Evolutionary conservation across 2,329 filamentous ascomycete species (phyloP).

Genomic region (Podosphaera aphanis): DNA sequence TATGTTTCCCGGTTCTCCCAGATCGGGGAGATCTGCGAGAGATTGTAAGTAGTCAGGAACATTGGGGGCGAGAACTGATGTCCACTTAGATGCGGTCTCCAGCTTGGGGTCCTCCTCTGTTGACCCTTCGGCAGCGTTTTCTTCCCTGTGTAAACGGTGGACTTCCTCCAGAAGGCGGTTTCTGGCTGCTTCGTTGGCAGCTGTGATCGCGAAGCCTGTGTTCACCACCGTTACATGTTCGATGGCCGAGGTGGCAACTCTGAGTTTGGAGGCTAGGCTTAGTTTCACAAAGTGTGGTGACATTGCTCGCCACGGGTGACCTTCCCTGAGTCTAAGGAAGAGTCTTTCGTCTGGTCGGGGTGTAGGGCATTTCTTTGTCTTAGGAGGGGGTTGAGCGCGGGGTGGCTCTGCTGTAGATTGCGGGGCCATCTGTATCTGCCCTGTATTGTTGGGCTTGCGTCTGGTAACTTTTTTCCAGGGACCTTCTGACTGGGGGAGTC

Average conservation of each 20-base stretch:
- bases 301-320: not conserved
- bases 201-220: not conserved
- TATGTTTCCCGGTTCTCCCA: too few relatives aligned
- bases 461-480: not conserved
- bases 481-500: not conserved
- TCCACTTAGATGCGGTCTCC: too few relatives aligned
- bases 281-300: not conserved
- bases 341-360: not conserved
- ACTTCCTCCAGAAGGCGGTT: too few relatives aligned
- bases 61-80: too few relatives aligned
- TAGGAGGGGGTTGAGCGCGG: not conserved
- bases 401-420: not conserved
- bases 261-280: not conserved
- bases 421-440: not conserved
- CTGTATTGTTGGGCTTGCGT: not conserved
- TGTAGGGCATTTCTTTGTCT: not conserved
- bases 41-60: too few relatives aligned
- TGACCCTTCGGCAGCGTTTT: not conserved
- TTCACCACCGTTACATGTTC: not conserved
- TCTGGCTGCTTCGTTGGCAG: too few relatives aligned
- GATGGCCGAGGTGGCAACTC: not conserved
- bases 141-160: too few relatives aligned
- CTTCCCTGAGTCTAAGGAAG: not conserved
- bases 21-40: too few relatives aligned
- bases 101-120: too few relatives aligned